These are phyloP conservation scores for Ophiosphaerella narmari DNA, from an alignment of 2,329 filamentous ascomycete species.

Conservation along the genomic window DNA sequence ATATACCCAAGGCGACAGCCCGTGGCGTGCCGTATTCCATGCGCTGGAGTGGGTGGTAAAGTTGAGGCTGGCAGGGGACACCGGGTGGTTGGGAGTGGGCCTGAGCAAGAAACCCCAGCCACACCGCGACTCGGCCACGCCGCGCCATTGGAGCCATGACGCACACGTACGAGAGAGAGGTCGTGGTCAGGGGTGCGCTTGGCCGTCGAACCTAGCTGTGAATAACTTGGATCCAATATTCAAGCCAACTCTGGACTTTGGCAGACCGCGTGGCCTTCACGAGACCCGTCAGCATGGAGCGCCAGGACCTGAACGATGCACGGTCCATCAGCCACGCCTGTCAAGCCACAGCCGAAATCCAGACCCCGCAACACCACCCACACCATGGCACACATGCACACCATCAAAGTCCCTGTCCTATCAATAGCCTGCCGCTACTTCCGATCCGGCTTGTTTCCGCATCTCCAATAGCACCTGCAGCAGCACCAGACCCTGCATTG, in stretches of 20 bases:
- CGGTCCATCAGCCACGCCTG: background rate
- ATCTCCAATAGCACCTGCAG: constrained; percentile 21
- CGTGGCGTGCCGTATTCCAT: constrained; percentile 27
- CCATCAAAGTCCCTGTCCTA: constrained; percentile 16
- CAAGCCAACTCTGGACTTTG: background rate
- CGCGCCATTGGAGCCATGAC: too few species aligned
- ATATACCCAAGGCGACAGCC: constrained; percentile 17
- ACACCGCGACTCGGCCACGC: constrained; percentile 9
- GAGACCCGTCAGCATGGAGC: constrained; percentile 1
- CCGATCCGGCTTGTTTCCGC: constrained; percentile 8
- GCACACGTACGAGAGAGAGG: too few species aligned
- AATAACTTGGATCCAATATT: background rate
- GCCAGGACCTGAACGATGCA: background rate
- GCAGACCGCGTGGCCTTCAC: constrained; percentile 13
- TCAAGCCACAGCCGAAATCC: constrained; percentile 1
- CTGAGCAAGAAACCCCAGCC: constrained; percentile 24
- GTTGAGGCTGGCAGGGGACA: constrained; percentile 39
- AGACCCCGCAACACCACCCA: constrained; percentile 33
- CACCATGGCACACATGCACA: constrained; percentile 7
- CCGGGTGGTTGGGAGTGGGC: constrained; percentile 28
- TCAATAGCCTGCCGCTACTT: constrained; percentile 25
- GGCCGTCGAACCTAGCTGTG: too few species aligned
- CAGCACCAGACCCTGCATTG: constrained; percentile 27
- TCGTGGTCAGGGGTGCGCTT: too few species aligned
- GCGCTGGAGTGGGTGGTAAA: constrained; percentile 37